A percentile compares a stretch with the other conserved stretches of the same genome.
Conservation (phyloP, 2,329 filamentous ascomycete species). For the Fusarium liriodendri region DNA sequence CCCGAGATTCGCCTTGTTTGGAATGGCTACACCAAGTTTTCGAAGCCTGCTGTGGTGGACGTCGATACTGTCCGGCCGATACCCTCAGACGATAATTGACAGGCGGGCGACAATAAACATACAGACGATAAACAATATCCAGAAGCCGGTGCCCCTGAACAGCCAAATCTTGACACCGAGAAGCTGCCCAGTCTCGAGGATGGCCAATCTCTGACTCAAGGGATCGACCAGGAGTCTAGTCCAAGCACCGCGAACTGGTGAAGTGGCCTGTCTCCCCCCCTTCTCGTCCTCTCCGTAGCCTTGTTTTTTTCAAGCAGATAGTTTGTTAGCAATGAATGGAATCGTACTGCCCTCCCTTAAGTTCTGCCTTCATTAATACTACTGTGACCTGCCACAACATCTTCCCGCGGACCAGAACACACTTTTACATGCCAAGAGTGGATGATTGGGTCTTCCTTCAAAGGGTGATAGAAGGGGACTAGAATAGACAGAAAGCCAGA, state of each 20-base stretch:
- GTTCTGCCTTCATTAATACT: neutral
- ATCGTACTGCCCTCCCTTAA: neutral
- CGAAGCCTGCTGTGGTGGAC: neutral
- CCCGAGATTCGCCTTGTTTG: neutral
- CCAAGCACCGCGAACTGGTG: neutral
- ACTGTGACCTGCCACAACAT: neutral
- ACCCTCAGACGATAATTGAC: neutral
- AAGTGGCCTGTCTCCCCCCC: neutral
- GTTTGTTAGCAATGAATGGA: neutral
- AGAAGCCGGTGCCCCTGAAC: neutral
- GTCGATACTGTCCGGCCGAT: neutral
- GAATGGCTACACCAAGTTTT: neutral
- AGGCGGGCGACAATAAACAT: neutral
- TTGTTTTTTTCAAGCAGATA: neutral
- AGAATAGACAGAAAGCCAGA: neutral
- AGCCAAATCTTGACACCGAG: neutral
- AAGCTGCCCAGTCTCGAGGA: neutral
- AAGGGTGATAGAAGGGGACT: neutral
- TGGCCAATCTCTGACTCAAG: neutral
- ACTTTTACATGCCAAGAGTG: too few species aligned
- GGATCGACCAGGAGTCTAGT: neutral
- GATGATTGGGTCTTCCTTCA: too few species aligned
- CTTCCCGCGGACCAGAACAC: too few species aligned
- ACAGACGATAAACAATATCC: neutral
- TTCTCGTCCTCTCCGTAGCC: neutral